Evolutionary conservation across 768 basidiomycete species (phyloP).

Genomic region (Serendipita sp.): DNA sequence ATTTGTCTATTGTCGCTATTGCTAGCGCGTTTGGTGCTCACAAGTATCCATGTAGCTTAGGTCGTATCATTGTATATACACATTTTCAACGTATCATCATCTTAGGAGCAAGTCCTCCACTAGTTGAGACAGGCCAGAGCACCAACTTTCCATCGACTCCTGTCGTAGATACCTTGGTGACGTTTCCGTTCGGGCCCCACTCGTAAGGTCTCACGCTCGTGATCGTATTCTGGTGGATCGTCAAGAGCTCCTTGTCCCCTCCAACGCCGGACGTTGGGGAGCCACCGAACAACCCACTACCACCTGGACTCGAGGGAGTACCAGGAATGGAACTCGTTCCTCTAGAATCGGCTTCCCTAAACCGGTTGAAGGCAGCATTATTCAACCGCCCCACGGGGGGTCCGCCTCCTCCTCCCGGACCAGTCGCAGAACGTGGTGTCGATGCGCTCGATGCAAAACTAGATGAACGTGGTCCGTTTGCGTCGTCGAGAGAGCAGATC

Average conservation of each 20-base stretch:
- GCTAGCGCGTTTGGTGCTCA: neutral
- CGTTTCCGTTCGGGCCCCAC: conserved; percentile 31
- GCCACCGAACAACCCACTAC: conserved; percentile 6
- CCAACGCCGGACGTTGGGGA: conserved; percentile 19
- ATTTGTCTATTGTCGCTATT: too few species aligned
- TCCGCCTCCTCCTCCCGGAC: conserved; percentile 24
- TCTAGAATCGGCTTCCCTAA: conserved; percentile 79
- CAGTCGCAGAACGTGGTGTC: conserved; percentile 16
- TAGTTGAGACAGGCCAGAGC: conserved; percentile 65
- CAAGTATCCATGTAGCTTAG: neutral
- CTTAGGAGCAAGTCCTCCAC: conserved; percentile 14
- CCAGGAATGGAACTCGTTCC: conserved; percentile 27
- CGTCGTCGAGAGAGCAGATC: conserved; percentile 72
- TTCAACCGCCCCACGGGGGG: conserved; percentile 58
- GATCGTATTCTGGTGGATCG: conserved; percentile 97
- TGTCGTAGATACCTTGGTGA: conserved; percentile 69
- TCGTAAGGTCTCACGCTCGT: conserved; percentile 76
- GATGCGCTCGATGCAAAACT: conserved; percentile 4
- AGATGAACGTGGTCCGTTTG: conserved; percentile 29
- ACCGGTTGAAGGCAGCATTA: conserved; percentile 84
- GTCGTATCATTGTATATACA: neutral
- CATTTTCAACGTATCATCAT: neutral
- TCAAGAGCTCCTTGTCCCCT: conserved; percentile 42
- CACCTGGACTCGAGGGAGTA: conserved; percentile 15
- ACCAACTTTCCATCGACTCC: conserved; percentile 90